Percentiles rank a stretch among this genome's conserved stretches.
These are phyloP conservation scores for Tardiomyces depauwii DNA, from an alignment of 1,139 yeast genomes.

Conservation along the genomic window DNA sequence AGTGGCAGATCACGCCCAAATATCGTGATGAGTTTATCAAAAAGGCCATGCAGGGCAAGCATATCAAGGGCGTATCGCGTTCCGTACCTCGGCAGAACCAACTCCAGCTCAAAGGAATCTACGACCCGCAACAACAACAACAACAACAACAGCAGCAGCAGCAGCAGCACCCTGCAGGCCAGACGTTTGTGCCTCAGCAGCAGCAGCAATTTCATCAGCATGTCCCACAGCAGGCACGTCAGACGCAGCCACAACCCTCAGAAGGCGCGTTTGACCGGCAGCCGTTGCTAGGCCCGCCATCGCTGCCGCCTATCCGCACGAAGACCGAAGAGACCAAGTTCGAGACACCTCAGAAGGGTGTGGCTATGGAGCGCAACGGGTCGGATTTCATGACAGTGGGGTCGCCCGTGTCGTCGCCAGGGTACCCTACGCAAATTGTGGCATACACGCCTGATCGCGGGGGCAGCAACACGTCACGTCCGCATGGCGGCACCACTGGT, in stretches of 20 bases:
- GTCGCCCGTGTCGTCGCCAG: background rate
- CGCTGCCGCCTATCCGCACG: background rate
- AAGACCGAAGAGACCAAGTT: background rate
- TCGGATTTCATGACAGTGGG: background rate
- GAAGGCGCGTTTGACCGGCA: too few relatives aligned
- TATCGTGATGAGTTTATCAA: constrained; percentile 75
- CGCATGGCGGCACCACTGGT: background rate
- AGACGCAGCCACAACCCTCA: background rate
- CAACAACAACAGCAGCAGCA: constrained; percentile 11
- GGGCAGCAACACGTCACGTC: constrained; percentile 14
- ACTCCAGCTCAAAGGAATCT: constrained; percentile 5
- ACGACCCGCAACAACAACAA: constrained; percentile 5
- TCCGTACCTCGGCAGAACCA: constrained; percentile 5
- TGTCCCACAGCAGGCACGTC: background rate
- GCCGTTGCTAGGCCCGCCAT: background rate
- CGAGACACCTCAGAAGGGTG: background rate
- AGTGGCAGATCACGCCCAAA: constrained; percentile 89
- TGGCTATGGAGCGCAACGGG: background rate
- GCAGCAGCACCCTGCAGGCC: background rate
- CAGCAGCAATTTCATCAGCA: background rate
- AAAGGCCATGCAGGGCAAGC: constrained; percentile 55
- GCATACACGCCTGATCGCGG: constrained; percentile 82
- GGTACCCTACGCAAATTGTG: constrained; percentile 38
- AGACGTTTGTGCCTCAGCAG: constrained; percentile 5
- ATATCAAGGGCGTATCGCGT: constrained; percentile 29